Base-by-base conservation (phyloP, 2,329 filamentous ascomycete genomes). In the Helotiales sp. region DNA sequence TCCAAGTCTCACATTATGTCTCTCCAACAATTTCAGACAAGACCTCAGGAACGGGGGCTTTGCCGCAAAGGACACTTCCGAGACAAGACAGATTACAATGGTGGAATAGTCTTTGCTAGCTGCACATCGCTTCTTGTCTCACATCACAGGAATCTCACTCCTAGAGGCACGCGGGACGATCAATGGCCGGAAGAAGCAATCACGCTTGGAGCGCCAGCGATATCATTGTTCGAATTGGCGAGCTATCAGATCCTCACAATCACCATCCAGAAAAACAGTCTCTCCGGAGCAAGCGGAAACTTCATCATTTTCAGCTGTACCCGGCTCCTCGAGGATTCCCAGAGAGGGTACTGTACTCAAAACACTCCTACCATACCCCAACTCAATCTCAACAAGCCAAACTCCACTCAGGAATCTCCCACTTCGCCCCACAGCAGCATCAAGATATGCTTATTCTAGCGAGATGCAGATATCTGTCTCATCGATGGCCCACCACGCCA, bases 61-160 rank as follows among this genome's bases (percentile, higher is more conserved):
- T 46, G 51, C 52, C 52, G 48, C 33, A 50, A 54, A 27, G 31
- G 25, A 17, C n/a, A 22, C 24, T 44, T 49, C 40, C 30, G 55
- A 60, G 55, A 62, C 60, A 57, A 47, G 19, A 33, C 42, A 34
- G 47, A 48, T 47, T 12, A 47, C 47, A 47, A 31, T 49, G 38
- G 52, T 46, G 29, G 46, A 51, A 53, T 13, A 13, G n/a, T 55
- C 27, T 50, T 33, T 33, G 42, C 29, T 53, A 44, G 15, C 27
- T 25, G 3, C 22, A 24, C 22, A 44, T 44, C 40, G 27, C 2
- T 44, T 44, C 22, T 27, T 15, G 40, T 44, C 40, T 24, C 40
- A 25, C 40, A 24, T 24, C 19, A 22, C 10, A 15, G 22, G 40
- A n/a, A n/a, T 25, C 40, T 44, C 22, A 24, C 40, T 12, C 3